Evolutionary conservation across 2,329 filamentous ascomycete genomes (phyloP).

Genomic region (Aspergillus chevalieri): DNA sequence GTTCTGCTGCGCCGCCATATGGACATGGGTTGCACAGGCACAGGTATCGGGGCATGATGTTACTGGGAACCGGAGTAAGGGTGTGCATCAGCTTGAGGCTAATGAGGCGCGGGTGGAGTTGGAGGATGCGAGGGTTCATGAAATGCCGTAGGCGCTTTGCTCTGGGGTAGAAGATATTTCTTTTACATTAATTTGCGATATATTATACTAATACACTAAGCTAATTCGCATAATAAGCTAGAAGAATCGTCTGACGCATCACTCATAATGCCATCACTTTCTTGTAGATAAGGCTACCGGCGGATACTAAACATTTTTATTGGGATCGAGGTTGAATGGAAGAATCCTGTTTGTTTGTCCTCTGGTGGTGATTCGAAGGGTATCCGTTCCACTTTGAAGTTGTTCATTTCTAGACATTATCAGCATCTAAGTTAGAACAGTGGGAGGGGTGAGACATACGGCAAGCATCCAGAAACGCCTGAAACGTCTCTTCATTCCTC

Average conservation of each 20-base stretch:
- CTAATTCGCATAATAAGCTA: too few species aligned
- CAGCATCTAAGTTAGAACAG: background rate
- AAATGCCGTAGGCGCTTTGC: background rate
- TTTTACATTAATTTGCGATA: too few species aligned
- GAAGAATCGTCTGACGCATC: too few species aligned
- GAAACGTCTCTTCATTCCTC: conserved; percentile 57
- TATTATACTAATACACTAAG: too few species aligned
- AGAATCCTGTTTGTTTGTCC: conserved; percentile 42
- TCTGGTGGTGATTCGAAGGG: conserved; percentile 38
- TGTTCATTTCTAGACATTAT: conserved; percentile 20
- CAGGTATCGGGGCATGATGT: background rate
- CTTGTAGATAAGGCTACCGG: background rate
- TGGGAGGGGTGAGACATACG: conserved; percentile 37
- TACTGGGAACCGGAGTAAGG: background rate
- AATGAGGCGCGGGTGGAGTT: background rate
- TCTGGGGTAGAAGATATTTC: too few species aligned
- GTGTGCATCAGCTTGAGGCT: background rate
- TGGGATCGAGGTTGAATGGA: conserved; percentile 38
- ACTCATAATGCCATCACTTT: background rate
- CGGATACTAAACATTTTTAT: conserved; percentile 33
- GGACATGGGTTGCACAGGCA: background rate
- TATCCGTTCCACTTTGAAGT: conserved; percentile 34
- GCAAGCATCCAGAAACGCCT: conserved; percentile 52
- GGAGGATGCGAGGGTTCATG: background rate
- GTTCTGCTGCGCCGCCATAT: background rate